Evolutionary conservation across 106 monocot genomes (phyloP).

Genomic region (Allium fistulosum): DNA sequence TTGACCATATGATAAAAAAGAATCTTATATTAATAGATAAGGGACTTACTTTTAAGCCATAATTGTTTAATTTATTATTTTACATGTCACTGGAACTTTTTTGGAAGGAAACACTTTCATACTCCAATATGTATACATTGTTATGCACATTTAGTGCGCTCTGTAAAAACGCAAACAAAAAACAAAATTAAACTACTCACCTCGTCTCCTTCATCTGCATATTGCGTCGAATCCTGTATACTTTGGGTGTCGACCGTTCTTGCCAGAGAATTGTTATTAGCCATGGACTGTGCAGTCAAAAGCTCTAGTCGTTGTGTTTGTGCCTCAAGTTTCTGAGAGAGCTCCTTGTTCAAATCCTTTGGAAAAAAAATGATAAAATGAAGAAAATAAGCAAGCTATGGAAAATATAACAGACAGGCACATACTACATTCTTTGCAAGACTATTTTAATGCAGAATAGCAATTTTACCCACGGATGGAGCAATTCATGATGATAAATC

Average conservation of each 20-base stretch:
- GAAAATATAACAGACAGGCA: too few species aligned
- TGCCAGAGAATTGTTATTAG: conserved; percentile 31
- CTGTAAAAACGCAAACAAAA: too few species aligned
- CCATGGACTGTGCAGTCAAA: conserved; percentile 68
- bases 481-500: neutral
- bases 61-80: too few species aligned
- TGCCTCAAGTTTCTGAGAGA: conserved; percentile 78
- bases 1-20: too few species aligned
- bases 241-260: conserved; percentile 35
- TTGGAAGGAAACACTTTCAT: too few species aligned
- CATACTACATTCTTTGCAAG: neutral
- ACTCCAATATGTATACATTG: too few species aligned
- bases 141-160: too few species aligned
- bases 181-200: conserved; percentile 19
- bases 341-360: conserved; percentile 90
- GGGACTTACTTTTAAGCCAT: too few species aligned
- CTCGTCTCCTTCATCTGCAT: conserved; percentile 99
- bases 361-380: conserved; percentile 4
- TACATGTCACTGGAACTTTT: too few species aligned
- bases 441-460: neutral
- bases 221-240: conserved; percentile 38
- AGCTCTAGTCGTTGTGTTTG: conserved; percentile 94
- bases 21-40: too few species aligned
- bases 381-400: conserved; percentile 3
- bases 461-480: neutral